phyloP scores from a whole-genome alignment of 2,329 filamentous ascomycete species.

The Tolypocladium ophioglossoides region DNA sequence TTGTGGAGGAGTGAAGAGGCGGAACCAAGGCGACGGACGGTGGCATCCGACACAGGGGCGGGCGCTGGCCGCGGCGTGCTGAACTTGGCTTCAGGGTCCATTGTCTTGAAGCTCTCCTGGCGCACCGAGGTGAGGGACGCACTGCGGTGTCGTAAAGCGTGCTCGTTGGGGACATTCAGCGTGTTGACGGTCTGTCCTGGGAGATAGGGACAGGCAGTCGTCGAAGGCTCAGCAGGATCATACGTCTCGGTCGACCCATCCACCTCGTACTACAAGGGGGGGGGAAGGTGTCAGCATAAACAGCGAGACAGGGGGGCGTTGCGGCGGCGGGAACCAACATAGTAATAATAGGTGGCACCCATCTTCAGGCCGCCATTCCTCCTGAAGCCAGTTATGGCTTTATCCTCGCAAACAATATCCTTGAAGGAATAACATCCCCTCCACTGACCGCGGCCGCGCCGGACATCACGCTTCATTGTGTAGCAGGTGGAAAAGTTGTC shows the following conservation, averaged over 20 bases:
- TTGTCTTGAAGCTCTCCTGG: conserved; percentile 54
- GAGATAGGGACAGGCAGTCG: conserved; percentile 71
- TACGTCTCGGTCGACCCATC: conserved; percentile 68
- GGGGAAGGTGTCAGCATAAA: not conserved
- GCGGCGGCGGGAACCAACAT: conserved; percentile 47
- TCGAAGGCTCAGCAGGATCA: conserved; percentile 62
- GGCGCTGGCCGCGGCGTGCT: conserved; percentile 53
- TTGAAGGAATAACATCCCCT: conserved; percentile 79
- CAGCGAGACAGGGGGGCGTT: not conserved
- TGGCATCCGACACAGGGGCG: conserved; percentile 14
- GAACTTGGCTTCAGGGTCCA: conserved; percentile 70
- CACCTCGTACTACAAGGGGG: conserved; percentile 60
- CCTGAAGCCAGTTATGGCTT: conserved; percentile 32
- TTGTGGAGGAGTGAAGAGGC: conserved; percentile 18
- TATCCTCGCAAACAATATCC: conserved; percentile 74
- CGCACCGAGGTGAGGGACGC: conserved; percentile 53
- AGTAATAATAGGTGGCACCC: conserved; percentile 93
- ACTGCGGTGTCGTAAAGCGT: conserved; percentile 47
- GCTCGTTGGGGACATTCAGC: conserved; percentile 67
- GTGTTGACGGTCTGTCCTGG: conserved; percentile 84
- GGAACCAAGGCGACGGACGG: conserved; percentile 16
- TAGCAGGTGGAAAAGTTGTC: conserved; percentile 81
- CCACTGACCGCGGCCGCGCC: conserved; percentile 69
- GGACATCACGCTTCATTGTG: conserved; percentile 68
- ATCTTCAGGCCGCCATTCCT: conserved; percentile 78